Base-by-base conservation (phyloP, 2,329 filamentous ascomycete species). In the Sphaerulina vaccinii region DNA sequence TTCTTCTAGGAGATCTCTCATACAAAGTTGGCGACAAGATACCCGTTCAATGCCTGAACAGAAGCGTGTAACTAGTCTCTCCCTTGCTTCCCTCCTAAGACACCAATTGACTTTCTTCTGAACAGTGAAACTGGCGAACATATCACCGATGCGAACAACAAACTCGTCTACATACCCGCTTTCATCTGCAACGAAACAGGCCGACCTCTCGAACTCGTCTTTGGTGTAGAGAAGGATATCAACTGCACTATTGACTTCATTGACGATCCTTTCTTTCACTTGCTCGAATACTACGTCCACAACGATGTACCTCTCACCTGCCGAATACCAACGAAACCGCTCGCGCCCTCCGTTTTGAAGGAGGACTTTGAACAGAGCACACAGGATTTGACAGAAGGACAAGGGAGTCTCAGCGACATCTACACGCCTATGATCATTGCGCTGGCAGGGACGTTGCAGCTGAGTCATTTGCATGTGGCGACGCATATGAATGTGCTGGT, bases 211-310 rank as follows among this genome's bases (percentile, higher is more conserved):
- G 84, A 93, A 65, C 85, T 99, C 69, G 80, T 83, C 70, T 97
- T 96, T 75, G 91, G 91, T 69, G 73, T 87, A 61, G 88, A 92
- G 68, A 71, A 71, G 60, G 90, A 95, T 68, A 73, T 89, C 62
- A 92, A 92, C 75, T 93, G 88, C 77, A 93, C 88, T 49, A 84
- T 93, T 63, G 77, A 86, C 66, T 80, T 88, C 72, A 79, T 92
- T 63, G 79, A 81, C 64, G 88, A 92, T 68, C 81, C 86, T 35
- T 86, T 91, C 78, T 93, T 90, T 78, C 88, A 93, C 73, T 81
- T 92, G 45, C 85, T 92, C 75, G 88, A 97, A 75, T 97, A 96
- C 79, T 97, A 97, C 79, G 86, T 97, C 70, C 93, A 97, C 79
- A 90, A 87, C 75, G 93, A 99, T 73, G 91, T 90, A 15, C 93